Evolutionary conservation across 306 rosid species (phyloP).

Genomic region (Sicyos baderoa): DNA sequence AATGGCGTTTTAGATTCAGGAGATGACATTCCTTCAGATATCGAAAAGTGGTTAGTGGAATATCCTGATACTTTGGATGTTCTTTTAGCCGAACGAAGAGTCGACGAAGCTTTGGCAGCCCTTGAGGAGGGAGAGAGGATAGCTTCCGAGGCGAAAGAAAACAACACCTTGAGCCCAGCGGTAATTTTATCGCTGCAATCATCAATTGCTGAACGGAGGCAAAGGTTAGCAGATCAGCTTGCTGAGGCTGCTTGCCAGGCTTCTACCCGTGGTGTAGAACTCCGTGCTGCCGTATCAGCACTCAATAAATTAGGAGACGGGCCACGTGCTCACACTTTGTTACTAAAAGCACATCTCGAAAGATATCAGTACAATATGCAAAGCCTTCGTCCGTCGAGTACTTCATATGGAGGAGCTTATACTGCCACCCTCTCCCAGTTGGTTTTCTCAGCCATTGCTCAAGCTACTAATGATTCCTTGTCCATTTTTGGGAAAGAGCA

Average conservation of each 20-base stretch:
- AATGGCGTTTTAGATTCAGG: slow-evolving; percentile 39
- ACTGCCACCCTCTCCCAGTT: slow-evolving; percentile 97
- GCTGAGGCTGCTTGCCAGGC: slow-evolving; percentile 99
- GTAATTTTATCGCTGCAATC: slow-evolving; percentile 52
- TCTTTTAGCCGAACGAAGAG: slow-evolving; percentile 87
- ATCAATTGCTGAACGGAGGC: slow-evolving; percentile 63
- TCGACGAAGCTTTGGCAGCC: slow-evolving; percentile 80
- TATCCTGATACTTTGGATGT: slow-evolving; percentile 93
- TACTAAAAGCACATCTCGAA: slow-evolving; percentile 79
- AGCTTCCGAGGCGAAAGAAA: slow-evolving; percentile 63
- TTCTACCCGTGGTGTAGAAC: slow-evolving; percentile 87
- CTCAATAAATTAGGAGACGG: slow-evolving; percentile 96
- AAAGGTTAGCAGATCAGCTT: slow-evolving; percentile 87
- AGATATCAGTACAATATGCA: slow-evolving; percentile 87
- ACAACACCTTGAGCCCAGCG: slow-evolving; percentile 49
- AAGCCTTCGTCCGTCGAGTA: slow-evolving; percentile 91
- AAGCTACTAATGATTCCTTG: slow-evolving; percentile 81
- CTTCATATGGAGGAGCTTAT: slow-evolving; percentile 96
- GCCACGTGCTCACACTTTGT: slow-evolving; percentile 78
- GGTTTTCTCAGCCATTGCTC: slow-evolving; percentile 92
- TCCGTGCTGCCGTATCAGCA: slow-evolving; percentile 79
- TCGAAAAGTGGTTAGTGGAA: slow-evolving; percentile 82
- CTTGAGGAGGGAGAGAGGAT: slow-evolving; percentile 82
- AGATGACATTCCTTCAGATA: slow-evolving; percentile 54
- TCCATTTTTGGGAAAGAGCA: slow-evolving; percentile 84